These are phyloP conservation scores for Liquidambar formosana DNA, from an alignment of 164 flowering plant genomes.

Conservation along the genomic window DNA sequence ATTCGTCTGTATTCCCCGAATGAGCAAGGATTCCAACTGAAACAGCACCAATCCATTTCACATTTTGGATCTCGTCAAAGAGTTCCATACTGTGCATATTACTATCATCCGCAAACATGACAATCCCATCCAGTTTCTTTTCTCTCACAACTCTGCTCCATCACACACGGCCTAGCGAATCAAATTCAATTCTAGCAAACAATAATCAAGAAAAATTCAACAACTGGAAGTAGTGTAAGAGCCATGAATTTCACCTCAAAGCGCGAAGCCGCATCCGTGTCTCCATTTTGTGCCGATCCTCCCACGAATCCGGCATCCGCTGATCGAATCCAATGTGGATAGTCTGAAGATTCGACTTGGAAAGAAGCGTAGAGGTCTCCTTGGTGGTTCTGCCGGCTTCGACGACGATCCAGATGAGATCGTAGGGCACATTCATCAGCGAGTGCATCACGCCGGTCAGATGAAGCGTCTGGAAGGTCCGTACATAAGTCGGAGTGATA, in stretches of 20 bases:
- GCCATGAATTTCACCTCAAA: conserved; percentile 53
- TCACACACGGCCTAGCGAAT: conserved; percentile 17
- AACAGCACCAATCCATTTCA: conserved; percentile 87
- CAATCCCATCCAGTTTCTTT: conserved; percentile 80
- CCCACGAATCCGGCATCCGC: conserved; percentile 75
- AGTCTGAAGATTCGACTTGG: conserved; percentile 51
- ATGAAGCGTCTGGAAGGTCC: conserved; percentile 92
- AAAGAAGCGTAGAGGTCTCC: conserved; percentile 68
- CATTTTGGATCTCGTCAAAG: conserved; percentile 89
- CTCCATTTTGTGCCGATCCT: conserved; percentile 67
- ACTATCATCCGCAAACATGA: conserved; percentile 95
- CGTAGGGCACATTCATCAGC: conserved; percentile 82
- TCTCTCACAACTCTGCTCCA: conserved; percentile 72
- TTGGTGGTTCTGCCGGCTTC: conserved; percentile 87
- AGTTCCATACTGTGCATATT: conserved; percentile 92
- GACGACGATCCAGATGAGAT: conserved; percentile 83
- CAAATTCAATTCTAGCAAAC: conserved; percentile 17
- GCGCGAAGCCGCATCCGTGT: conserved; percentile 75
- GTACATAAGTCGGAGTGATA: conserved; percentile 85
- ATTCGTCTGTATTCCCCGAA: conserved; percentile 44
- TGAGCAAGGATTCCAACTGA: conserved; percentile 88
- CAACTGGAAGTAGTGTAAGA: background rate
- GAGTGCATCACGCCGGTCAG: conserved; percentile 89
- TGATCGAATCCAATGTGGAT: conserved; percentile 66
- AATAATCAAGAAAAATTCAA: background rate